Percentiles rank a stretch among this genome's conserved stretches.
Conservation (phyloP, 768 basidiomycete species). For the Auricularia sp. region DNA sequence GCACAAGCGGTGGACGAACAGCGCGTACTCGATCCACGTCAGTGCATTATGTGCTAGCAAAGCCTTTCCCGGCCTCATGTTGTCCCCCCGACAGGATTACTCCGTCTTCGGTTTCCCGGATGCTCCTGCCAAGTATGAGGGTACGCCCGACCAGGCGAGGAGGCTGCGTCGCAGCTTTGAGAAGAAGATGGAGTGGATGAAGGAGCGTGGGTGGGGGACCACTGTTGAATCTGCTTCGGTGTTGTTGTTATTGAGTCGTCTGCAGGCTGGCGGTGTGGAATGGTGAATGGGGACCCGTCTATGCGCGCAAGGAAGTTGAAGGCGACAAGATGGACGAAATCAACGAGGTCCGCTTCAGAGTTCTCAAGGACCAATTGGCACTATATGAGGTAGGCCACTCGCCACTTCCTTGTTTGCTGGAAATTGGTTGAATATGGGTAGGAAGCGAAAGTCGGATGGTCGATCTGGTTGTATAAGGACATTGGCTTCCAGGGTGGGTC, state of each 20-base stretch:
- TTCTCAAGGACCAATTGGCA: constrained; percentile 62
- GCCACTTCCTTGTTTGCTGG: background rate
- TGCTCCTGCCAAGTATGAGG: constrained; percentile 43
- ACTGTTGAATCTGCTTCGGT: background rate
- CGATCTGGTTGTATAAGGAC: constrained; percentile 83
- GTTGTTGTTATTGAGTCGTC: background rate
- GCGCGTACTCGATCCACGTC: constrained; percentile 61
- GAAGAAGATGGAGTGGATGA: constrained; percentile 73
- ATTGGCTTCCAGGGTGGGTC: constrained; percentile 33
- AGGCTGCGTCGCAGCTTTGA: constrained; percentile 51
- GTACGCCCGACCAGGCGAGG: constrained; percentile 41
- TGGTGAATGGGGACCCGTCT: constrained; percentile 80
- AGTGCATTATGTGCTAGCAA: too few species aligned
- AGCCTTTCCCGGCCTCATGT: too few species aligned
- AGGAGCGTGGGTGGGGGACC: constrained; percentile 31
- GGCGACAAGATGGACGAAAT: constrained; percentile 52
- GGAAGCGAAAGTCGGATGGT: constrained; percentile 40
- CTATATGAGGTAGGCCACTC: constrained; percentile 47
- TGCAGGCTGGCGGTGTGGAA: constrained; percentile 55
- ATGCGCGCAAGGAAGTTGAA: constrained; percentile 33
- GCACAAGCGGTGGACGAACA: constrained; percentile 56
- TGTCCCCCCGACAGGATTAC: constrained; percentile 36
- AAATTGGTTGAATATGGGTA: background rate
- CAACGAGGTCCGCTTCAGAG: constrained; percentile 54
- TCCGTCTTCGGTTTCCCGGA: constrained; percentile 63